Percentiles rank a stretch among this genome's conserved stretches.
Conservation (phyloP, 768 basidiomycete genomes). For the Cyclocybe cylindracea region DNA sequence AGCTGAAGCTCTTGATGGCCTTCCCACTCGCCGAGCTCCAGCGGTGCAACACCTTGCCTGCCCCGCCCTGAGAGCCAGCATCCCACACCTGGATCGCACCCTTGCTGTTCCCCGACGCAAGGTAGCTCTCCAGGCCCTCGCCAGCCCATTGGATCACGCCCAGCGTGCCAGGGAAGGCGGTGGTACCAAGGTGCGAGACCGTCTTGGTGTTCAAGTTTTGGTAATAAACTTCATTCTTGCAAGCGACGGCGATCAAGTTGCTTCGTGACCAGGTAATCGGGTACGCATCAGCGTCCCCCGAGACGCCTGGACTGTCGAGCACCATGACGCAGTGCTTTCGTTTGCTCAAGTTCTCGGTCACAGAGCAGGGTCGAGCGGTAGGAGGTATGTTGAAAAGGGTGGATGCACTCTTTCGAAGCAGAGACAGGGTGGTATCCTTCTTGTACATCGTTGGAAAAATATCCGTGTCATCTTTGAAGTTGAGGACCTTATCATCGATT, state of each 20-base stretch:
- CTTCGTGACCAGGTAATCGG: slow-evolving; percentile 62
- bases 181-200: slow-evolving; percentile 50
- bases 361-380: slow-evolving; percentile 41
- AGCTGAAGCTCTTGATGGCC: slow-evolving; percentile 42
- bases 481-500: slow-evolving; percentile 54
- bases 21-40: slow-evolving; percentile 37
- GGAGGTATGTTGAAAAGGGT: slow-evolving; percentile 44
- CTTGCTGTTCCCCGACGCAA: slow-evolving; percentile 53
- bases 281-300: slow-evolving; percentile 51
- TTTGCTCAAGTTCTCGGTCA: slow-evolving; percentile 56
- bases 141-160: slow-evolving; percentile 56
- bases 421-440: slow-evolving; percentile 42
- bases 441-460: slow-evolving; percentile 18
- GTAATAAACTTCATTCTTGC: slow-evolving; percentile 58
- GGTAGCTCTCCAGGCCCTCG: slow-evolving; percentile 35
- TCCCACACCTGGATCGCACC: slow-evolving; percentile 62
- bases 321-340: slow-evolving; percentile 57
- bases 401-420: slow-evolving; percentile 54
- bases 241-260: slow-evolving; percentile 66
- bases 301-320: slow-evolving; percentile 67
- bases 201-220: slow-evolving; percentile 58
- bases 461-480: slow-evolving; percentile 42
- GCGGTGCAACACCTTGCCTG: slow-evolving; percentile 25
- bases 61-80: slow-evolving; percentile 31
- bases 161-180: slow-evolving; percentile 34